These are phyloP conservation scores for Penicillium taxi DNA, from an alignment of 495 filamentous ascomycete genomes.

Conservation along the genomic window DNA sequence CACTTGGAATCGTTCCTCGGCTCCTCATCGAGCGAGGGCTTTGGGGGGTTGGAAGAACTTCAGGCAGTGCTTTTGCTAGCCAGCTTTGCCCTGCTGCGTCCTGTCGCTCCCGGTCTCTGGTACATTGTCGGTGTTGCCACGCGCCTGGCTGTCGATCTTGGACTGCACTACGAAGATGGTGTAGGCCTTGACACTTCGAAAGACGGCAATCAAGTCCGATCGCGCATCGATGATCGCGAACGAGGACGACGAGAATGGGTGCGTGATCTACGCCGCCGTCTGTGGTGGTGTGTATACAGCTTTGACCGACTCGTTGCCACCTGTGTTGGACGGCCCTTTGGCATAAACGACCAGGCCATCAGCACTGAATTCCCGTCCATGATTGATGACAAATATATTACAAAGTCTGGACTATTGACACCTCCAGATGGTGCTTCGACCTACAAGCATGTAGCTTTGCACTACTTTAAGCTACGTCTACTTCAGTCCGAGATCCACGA, in stretches of 20 bases:
- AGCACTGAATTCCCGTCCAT: constrained; percentile 89
- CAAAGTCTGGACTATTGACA: constrained; percentile 62
- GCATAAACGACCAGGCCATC: constrained; percentile 87
- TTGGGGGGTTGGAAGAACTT: constrained; percentile 80
- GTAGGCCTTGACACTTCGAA: constrained; percentile 51
- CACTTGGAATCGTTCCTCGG: constrained; percentile 83
- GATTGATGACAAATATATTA: constrained; percentile 83
- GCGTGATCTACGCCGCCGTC: constrained; percentile 73
- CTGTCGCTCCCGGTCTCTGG: constrained; percentile 90
- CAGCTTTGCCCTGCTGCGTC: constrained; percentile 81
- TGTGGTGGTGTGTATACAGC: constrained; percentile 97
- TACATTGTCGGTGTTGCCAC: constrained; percentile 94
- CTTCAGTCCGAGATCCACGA: constrained; percentile 94
- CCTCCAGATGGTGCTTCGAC: constrained; percentile 51
- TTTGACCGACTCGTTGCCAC: constrained; percentile 87
- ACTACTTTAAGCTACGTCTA: constrained; percentile 86
- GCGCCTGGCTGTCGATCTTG: constrained; percentile 82
- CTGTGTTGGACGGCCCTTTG: constrained; percentile 88
- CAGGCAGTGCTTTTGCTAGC: constrained; percentile 87
- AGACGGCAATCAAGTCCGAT: constrained; percentile 25
- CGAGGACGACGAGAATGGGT: constrained; percentile 76
- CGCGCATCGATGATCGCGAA: constrained; percentile 47
- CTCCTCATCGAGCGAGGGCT: constrained; percentile 51
- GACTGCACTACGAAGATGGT: constrained; percentile 87
- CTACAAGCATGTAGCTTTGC: constrained; percentile 82